Percentiles rank a stretch among this genome's conserved stretches.
Evolutionary conservation across 169 alveolate species (phyloP).

Genomic region (Miamiensis avidus): DNA sequence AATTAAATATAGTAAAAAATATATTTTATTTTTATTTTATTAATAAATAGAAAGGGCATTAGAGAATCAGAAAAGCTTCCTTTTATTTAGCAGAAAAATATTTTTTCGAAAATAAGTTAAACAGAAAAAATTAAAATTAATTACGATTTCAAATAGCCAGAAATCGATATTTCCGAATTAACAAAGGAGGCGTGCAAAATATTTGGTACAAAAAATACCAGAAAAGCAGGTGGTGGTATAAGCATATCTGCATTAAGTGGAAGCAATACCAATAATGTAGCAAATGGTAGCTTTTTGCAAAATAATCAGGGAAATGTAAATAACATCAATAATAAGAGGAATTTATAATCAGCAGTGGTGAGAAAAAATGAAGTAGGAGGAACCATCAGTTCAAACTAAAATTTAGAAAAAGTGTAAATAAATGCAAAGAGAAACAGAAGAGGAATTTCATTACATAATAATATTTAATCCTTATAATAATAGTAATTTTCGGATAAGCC

Average conservation of each 20-base stretch:
- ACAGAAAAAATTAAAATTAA: not conserved
- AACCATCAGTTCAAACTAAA: no score
- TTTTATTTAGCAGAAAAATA: not conserved
- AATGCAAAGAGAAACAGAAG: no score
- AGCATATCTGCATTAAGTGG: no score
- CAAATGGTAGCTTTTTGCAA: no score
- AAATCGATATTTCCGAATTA: not conserved
- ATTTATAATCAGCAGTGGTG: not conserved
- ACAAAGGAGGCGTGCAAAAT: not conserved
- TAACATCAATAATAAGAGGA: not conserved
- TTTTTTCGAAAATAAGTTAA: not conserved
- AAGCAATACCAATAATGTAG: not conserved
- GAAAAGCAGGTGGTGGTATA: no score
- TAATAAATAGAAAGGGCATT: not conserved
- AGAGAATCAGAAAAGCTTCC: not conserved
- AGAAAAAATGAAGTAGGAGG: no score
- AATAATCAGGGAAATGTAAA: not conserved
- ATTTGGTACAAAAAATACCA: not conserved
- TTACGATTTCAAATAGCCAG: not conserved
- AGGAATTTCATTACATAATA: no score
- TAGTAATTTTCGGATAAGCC: no score
- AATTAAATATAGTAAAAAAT: constrained; percentile 7
- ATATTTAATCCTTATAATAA: no score
- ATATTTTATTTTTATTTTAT: constrained; percentile 4
- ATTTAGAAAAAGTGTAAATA: no score